Conservation (phyloP, 1,284 basidiomycete species). For the Puccinia hordei region DNA sequence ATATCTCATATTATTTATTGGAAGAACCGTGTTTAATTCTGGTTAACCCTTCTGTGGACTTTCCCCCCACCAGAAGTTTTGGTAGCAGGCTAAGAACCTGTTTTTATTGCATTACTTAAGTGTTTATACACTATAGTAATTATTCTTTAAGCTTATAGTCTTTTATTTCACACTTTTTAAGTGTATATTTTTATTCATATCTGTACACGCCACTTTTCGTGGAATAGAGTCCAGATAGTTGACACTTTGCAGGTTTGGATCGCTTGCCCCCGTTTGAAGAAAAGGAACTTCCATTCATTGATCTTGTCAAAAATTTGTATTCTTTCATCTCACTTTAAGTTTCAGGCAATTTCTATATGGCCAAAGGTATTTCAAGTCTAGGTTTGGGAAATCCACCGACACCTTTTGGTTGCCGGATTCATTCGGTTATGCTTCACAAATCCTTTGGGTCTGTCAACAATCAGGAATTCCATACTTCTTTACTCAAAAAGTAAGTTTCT, state of each 20-base stretch:
- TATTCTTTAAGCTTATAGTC: no score
- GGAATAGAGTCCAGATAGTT: no score
- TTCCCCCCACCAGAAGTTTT: no score
- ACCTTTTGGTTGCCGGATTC: slow-evolving; percentile 68
- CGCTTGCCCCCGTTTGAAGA: neutral
- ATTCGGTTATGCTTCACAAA: slow-evolving; percentile 78
- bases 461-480: slow-evolving; percentile 94
- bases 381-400: slow-evolving; percentile 76
- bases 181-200: no score
- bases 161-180: no score
- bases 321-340: slow-evolving; percentile 49
- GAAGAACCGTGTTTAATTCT: no score
- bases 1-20: no score
- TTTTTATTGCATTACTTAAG: no score
- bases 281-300: neutral
- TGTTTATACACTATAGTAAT: no score
- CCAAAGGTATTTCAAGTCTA: slow-evolving; percentile 80
- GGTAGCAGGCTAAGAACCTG: no score
- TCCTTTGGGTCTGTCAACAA: slow-evolving; percentile 78
- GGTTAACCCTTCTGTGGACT: no score
- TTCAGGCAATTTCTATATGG: slow-evolving; percentile 79
- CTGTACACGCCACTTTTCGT: no score
- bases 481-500: slow-evolving; percentile 90
- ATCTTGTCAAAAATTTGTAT: neutral
- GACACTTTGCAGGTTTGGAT: slow-evolving; percentile 65